Base-by-base conservation (phyloP, 768 basidiomycete genomes). In the Punctularia strigosozonata region DNA sequence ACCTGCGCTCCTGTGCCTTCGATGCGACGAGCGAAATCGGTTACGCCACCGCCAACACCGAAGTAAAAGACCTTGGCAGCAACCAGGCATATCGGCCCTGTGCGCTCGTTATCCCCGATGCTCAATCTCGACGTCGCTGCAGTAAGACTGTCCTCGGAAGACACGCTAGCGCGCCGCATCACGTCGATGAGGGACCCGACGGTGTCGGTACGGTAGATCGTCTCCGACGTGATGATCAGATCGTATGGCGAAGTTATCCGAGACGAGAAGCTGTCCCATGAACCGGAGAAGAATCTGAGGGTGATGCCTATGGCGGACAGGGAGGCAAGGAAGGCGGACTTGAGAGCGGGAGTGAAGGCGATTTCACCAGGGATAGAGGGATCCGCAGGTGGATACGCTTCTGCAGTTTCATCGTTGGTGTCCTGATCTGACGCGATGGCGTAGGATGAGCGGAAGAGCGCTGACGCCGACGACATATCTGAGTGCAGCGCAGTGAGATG, bases 61-160 rank as follows among this genome's bases (percentile, higher is more conserved):
- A 98, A 97, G 55, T 97, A 97, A 15, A 97, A 58, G 12, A 89
- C 71, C 57, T 97, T 98, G 1, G 85, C 87, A 2, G 90, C 91
- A 3, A 95, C 81, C 6, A 95, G 71, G 47, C 81, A 87, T 5
- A 66, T 32, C 45, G 55, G 58, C 13, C 43, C 25, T 13, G 33
- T 38, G 4, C 15, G 14, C 6, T 31, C 33, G 6, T 44, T 36
- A 6, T 20, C 3, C 12, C 5, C 25, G 6, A 33, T 20, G 5
- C 32, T 22, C 15, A 42, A 24, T 18, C 31, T 22, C 26, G 49
- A 21, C 26, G 24, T 18, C 21, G 42, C 22, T 28, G 26, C 10
- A 1, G 36, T 5, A 10, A 24, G n/a, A n/a, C n/a, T n/a, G n/a
- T n/a, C n/a, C n/a, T n/a, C n/a, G n/a, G n/a, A n/a, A n/a, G n/a